Evolutionary conservation across 2,329 filamentous ascomycete genomes (phyloP).

Genomic region (Ceratocystis variospora): DNA sequence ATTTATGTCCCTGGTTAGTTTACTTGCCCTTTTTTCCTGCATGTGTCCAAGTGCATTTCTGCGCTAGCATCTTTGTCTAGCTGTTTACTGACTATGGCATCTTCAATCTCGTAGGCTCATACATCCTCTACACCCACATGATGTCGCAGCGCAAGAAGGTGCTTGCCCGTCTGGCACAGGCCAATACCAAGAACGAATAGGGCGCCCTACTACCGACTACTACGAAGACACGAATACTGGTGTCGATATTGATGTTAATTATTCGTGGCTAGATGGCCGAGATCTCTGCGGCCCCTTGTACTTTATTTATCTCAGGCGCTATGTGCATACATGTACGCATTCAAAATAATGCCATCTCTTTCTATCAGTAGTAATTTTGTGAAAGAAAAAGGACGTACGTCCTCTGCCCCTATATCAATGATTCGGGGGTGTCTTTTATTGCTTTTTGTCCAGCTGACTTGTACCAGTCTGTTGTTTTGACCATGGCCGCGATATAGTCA

Average conservation of each 20-base stretch:
- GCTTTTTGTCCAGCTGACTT: conserved; percentile 34
- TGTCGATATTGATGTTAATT: neutral
- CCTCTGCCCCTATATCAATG: neutral
- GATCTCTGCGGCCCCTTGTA: neutral
- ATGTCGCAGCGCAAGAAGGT: conserved; percentile 77
- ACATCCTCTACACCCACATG: conserved; percentile 89
- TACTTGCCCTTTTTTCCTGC: too few species aligned
- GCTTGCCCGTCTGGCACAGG: conserved; percentile 20
- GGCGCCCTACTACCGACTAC: neutral
- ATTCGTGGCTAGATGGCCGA: neutral
- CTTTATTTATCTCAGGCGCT: too few species aligned
- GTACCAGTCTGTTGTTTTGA: conserved; percentile 49
- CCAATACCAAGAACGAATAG: conserved; percentile 26
- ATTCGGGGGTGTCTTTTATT: conserved; percentile 21
- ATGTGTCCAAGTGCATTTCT: neutral
- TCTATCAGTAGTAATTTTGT: neutral
- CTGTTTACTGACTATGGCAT: neutral
- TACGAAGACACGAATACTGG: neutral
- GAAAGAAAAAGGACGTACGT: neutral
- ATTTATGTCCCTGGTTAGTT: conserved; percentile 68
- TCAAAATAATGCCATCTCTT: neutral
- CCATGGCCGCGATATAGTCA: conserved; percentile 51
- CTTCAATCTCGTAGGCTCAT: conserved; percentile 41
- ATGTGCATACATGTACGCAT: too few species aligned
- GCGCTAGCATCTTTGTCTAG: neutral